Evolutionary conservation across 2,329 filamentous ascomycete genomes (phyloP), one percentile per base, ranked within the genome.

Genomic region (Colletotrichum tamarilloi): DNA sequence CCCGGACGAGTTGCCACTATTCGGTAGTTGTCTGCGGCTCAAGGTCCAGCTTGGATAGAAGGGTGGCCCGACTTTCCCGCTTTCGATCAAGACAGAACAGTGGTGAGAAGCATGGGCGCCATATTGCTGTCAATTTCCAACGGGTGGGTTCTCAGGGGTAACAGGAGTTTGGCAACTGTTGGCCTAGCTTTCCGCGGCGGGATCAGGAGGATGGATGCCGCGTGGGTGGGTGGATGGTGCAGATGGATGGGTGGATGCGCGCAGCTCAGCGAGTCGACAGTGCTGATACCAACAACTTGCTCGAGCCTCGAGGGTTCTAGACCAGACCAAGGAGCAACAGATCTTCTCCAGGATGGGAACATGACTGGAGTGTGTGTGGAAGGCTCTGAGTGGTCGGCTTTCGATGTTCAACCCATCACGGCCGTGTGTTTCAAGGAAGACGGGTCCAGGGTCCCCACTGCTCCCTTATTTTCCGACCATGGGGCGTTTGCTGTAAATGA

Each of bases 391-490:
- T 67, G 55, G 56, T 57, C 56, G 62, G 24, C 19, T n/a, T 46
- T 42, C 24, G 63, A 22, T 28, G 35, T n/a, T 52, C 19, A 38
- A 49, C 59, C 59, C 12, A 30, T 67, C 46, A 22, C 24, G 56
- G 49, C 68, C 55, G 35, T 49, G 53, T 53, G 71, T 71, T 73
- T 73, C 71, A 57, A 71, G 55, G 60, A 59, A 69, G 59, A 63
- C 35, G 55, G 66, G 35, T 4, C 46, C n/a, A 2, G 16, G 14
- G 22, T 55, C 67, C 42, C 71, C 60, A 71, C 60, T 19, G 16
- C n/a, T 73, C 49, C 62, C 60, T 71, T 73, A 73, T 71, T 71
- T 62, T 52, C 67, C 55, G 67, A 65, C 56, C 46, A 58, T 52
- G 49, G 62, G 8, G 16, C 46, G 71, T 73, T 66, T 73, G 56